Conservation (phyloP, 2,329 filamentous ascomycete species). For the Xylaria sp. region DNA sequence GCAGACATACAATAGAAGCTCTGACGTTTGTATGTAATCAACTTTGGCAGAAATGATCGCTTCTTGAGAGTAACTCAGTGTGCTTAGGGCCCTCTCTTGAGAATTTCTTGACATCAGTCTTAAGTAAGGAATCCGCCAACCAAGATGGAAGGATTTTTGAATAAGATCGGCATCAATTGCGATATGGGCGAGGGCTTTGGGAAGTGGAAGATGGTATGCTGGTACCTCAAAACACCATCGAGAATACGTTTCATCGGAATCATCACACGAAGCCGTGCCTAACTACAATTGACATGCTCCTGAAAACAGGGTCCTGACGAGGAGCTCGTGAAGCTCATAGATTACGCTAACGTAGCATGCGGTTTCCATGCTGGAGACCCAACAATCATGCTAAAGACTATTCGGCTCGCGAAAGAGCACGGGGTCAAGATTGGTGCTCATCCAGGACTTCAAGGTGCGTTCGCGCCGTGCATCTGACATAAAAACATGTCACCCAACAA, state of each 20-base stretch:
- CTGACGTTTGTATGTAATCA: not conserved
- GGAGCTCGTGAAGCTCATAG: slow-evolving; percentile 22
- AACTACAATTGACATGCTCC: not conserved
- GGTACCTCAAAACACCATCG: not conserved
- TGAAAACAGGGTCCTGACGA: slow-evolving; percentile 15
- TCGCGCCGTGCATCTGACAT: not conserved
- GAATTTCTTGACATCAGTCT: not conserved
- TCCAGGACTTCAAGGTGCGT: slow-evolving; percentile 20
- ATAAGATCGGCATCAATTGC: slow-evolving; percentile 17
- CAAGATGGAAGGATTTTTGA: slow-evolving; percentile 5
- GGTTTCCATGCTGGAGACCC: slow-evolving; percentile 25
- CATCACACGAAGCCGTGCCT: not conserved
- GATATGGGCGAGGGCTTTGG: slow-evolving; percentile 27
- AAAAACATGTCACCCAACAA: not conserved
- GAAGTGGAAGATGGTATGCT: slow-evolving; percentile 27
- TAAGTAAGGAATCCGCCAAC: not conserved
- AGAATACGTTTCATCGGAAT: not conserved
- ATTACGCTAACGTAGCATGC: slow-evolving; percentile 23
- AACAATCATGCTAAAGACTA: slow-evolving; percentile 18
- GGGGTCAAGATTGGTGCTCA: slow-evolving; percentile 22
- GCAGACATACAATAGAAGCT: not conserved
- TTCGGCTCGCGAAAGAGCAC: slow-evolving; percentile 18
- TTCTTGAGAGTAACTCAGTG: not conserved
- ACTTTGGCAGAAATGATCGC: not conserved
- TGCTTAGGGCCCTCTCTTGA: not conserved